Evolutionary conservation across 768 basidiomycete species (phyloP).

Genomic region (Zangia roseola): DNA sequence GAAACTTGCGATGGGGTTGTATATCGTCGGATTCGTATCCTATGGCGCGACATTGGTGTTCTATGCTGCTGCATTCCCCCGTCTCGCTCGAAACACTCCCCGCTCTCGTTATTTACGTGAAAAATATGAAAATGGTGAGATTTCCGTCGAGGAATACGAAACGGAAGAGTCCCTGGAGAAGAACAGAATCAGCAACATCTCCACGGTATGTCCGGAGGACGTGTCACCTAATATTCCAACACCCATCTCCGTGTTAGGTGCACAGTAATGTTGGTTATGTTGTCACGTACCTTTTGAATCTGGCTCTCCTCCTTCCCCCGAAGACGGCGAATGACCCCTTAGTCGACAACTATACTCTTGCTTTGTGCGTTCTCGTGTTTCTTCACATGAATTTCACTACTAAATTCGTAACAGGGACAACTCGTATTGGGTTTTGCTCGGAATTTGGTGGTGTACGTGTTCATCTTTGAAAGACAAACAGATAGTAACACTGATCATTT

Average conservation of each 20-base stretch:
- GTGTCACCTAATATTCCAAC: neutral
- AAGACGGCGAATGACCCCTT: conserved; percentile 44
- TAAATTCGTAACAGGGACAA: conserved; percentile 48
- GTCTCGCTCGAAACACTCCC: conserved; percentile 74
- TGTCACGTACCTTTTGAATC: conserved; percentile 58
- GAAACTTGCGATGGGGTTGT: conserved; percentile 75
- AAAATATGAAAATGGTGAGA: conserved; percentile 59
- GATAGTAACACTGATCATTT: neutral
- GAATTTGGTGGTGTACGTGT: conserved; percentile 85
- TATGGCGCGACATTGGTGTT: conserved; percentile 84
- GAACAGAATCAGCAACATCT: conserved; percentile 83
- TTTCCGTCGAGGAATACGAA: conserved; percentile 63
- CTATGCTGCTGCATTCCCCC: conserved; percentile 75
- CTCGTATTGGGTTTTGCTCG: conserved; percentile 72
- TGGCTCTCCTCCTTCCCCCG: conserved; percentile 65
- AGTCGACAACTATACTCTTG: conserved; percentile 73
- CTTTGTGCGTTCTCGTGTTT: conserved; percentile 49
- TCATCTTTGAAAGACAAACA: neutral
- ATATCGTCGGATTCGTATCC: conserved; percentile 75
- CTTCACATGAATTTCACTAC: neutral
- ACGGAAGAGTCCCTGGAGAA: conserved; percentile 76
- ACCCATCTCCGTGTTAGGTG: conserved; percentile 38
- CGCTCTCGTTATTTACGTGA: conserved; percentile 55
- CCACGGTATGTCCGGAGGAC: conserved; percentile 51
- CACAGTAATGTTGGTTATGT: conserved; percentile 80